phyloP scores from a whole-genome alignment of 345 rosid species.

The Moricandia moricandioides region DNA sequence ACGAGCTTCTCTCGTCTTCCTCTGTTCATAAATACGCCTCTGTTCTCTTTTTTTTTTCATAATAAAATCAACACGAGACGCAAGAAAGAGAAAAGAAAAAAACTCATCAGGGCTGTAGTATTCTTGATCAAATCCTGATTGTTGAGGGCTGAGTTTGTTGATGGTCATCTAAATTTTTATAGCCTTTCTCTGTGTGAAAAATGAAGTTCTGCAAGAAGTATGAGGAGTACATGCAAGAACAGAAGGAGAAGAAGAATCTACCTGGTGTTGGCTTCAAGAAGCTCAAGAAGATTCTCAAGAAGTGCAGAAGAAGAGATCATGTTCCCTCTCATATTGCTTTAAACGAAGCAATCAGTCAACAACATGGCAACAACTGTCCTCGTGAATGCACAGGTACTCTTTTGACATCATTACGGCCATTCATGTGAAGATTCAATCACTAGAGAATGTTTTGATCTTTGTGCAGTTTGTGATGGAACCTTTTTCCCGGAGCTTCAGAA shows the following conservation, averaged over 20 bases:
- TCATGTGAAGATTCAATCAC: neutral
- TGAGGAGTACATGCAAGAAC: constrained; percentile 72
- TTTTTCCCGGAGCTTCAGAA: constrained; percentile 84
- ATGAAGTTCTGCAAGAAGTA: constrained; percentile 97
- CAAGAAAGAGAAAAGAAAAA: constrained; percentile 5
- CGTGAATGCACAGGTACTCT: constrained; percentile 57
- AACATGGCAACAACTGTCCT: constrained; percentile 43
- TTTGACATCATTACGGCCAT: neutral
- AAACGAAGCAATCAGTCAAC: neutral
- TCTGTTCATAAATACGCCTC: constrained; percentile 19
- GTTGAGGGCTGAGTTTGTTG: constrained; percentile 16
- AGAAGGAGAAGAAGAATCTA: constrained; percentile 52
- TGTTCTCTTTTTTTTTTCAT: neutral
- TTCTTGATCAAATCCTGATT: constrained; percentile 1
- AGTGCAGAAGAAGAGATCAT: constrained; percentile 52
- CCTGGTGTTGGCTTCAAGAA: constrained; percentile 83
- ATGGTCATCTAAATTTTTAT: constrained; percentile 34
- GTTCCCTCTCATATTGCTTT: constrained; percentile 33
- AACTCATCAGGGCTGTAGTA: neutral
- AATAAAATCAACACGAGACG: constrained; percentile 19
- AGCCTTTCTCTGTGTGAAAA: constrained; percentile 4
- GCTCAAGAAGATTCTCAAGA: constrained; percentile 77
- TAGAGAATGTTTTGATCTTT: neutral
- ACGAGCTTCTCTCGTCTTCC: constrained; percentile 9
- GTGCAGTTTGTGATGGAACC: constrained; percentile 81